Conservation (phyloP, 768 basidiomycete species). For the Suillus luteus region DNA sequence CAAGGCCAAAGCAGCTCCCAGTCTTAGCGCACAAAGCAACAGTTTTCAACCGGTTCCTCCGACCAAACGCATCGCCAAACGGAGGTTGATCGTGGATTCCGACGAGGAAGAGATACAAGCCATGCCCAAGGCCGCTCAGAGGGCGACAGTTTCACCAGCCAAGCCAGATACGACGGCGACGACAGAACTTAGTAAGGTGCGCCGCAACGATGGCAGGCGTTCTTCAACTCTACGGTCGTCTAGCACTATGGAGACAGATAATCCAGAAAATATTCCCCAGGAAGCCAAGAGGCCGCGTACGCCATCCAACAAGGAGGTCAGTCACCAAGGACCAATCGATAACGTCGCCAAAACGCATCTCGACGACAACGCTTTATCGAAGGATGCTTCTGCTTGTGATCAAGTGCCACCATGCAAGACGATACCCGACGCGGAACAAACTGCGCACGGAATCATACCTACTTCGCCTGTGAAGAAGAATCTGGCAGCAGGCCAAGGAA, state of each 20-base stretch:
- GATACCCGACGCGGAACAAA: background rate
- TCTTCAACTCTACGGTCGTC: background rate
- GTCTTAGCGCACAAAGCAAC: background rate
- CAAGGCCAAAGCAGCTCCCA: constrained; percentile 9
- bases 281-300: background rate
- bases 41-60: background rate
- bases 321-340: background rate
- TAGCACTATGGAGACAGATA: background rate
- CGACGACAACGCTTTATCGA: background rate
- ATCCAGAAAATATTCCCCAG: background rate
- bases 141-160: background rate
- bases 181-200: background rate
- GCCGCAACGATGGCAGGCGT: background rate
- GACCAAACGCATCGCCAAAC: constrained; percentile 3
- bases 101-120: constrained; percentile 22
- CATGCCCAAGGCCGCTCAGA: constrained; percentile 3
- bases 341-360: background rate
- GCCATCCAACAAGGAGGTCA: background rate
- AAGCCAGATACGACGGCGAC: background rate
- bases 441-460: background rate
- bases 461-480: background rate
- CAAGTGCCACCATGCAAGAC: background rate
- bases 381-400: background rate
- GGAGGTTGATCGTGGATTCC: constrained; percentile 21
- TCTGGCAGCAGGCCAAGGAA: background rate